Evolutionary conservation across 2,329 filamentous ascomycete genomes (phyloP), one percentile per base, ranked within the genome.

Genomic region (Pseudocercospora fijiensis): DNA sequence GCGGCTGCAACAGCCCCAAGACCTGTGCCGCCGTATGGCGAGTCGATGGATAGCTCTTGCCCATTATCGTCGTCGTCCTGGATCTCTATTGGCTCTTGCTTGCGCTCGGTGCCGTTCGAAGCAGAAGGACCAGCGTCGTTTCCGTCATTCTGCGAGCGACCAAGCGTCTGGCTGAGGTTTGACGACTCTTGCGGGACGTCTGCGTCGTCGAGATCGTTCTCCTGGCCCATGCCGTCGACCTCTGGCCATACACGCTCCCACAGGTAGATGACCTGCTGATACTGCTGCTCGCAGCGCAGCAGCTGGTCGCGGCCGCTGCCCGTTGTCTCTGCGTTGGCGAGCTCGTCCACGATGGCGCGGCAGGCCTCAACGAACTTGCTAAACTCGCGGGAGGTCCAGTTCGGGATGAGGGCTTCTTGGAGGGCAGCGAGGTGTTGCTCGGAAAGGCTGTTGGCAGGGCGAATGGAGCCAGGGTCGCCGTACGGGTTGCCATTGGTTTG

Each of bases 321-420:
- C 1, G 75, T 75, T 9, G 78, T 81, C 27, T 79, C 79, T 4
- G 77, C 77, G 65, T 82, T 82, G 26, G 81, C 81, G 11, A 82
- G 76, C 66, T 83, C 81, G 66, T 83, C 81, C 53, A 82, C 81
- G 26, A 82, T 78, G 2, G 76, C 74, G 47, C 79, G 76, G 61
- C 78, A 81, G 4, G 81, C 81, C 55, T 82, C 80, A 18, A 82
- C 80, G 64, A 82, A 83, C 64, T 82, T 82, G 68, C 71, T 74
- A 67, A 82, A 82, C 51, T 81, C 79, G 10, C 78, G 76, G 0
- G 81, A 82, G 0, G 80, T 82, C 80, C 81, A 83, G 67, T 83
- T 83, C 1, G 80, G 81, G 51, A 83, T 82, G 24, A 83, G 73
- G 5, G 80, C 78, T 71, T 82, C 80, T 69, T 82, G 80, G 10